Base-by-base conservation (phyloP, 2,329 filamentous ascomycete genomes). In the Diplodia mutila region DNA sequence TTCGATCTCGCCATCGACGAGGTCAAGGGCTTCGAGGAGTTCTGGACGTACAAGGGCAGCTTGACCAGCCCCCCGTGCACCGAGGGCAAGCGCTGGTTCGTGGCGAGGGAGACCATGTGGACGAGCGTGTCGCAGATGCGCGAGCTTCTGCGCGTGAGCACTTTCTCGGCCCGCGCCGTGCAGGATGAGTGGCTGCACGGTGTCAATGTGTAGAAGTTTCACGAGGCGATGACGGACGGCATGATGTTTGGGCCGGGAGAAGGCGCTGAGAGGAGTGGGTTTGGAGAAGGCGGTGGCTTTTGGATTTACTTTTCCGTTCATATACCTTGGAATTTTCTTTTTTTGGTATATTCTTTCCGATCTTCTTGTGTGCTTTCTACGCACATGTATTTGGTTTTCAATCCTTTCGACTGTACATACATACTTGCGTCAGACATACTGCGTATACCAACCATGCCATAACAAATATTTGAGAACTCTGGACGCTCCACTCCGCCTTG, bases 11-110 rank as follows among this genome's bases (percentile, higher is more conserved):
- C 79, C 0, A 61, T 84, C 7, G 69, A 75, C 3, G 77, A 78
- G 48, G 81, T 81, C 0, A 71, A 76, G 3, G 70, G 74, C 12
- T 81, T 84, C 70, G 75, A 76, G 29, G 79, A 82, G 64, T 84
- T 82, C 68, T 85, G 81, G 82, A 84, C 82, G 1, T 85, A 85
- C 71, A 73, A 78, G 67, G 82, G 83, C 7, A 81, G 79, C 66
- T 71, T 84, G 74, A 85, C 83, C 2, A 81, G 77, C 63, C 85
- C 79, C 67, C 85, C 77, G 67, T 86, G 77, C 74, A 77, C 73
- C 37, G 84, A 83, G 73, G 83, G 81, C 3, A 76, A 82, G 32
- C 72, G 81, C 42, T 85, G 80, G 79, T 85, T 81, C 66, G 72
- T 83, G 11, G 79, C 78, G 11, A 74, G 77, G 65, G 76, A 80